Conservation (phyloP, 176 grass and related monocot genomes). For the Oryza longistaminata region DNA sequence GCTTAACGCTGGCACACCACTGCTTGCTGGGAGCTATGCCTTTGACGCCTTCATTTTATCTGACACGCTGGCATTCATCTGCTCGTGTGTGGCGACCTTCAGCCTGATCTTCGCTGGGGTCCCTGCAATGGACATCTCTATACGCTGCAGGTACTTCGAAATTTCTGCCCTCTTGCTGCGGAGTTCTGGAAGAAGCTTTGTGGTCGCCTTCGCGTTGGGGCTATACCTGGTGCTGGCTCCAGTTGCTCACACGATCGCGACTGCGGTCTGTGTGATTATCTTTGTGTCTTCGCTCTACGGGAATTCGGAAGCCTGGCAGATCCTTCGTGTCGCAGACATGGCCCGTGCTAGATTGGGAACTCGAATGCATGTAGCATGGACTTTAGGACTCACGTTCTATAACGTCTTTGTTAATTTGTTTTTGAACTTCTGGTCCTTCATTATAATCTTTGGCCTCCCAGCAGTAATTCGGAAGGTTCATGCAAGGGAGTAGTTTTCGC, state of each 20-base stretch:
- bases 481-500: too few relatives aligned
- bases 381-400: too few relatives aligned
- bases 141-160: too few relatives aligned
- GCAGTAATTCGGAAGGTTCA: not conserved
- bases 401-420: too few relatives aligned
- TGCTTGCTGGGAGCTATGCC: not conserved
- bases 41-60: not conserved
- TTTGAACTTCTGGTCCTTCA: not conserved
- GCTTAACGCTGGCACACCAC: too few relatives aligned
- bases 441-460: constrained; percentile 7
- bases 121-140: too few relatives aligned
- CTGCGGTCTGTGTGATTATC: not conserved
- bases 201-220: not conserved
- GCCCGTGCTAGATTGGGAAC: not conserved
- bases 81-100: not conserved
- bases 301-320: too few relatives aligned
- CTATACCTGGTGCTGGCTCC: constrained; percentile 2
- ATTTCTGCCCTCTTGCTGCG: too few relatives aligned
- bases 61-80: not conserved
- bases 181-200: not conserved
- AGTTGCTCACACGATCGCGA: not conserved
- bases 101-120: too few relatives aligned
- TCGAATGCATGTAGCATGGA: not conserved
- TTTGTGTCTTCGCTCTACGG: too few relatives aligned
- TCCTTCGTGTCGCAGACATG: too few relatives aligned